Evolutionary conservation across 1,139 yeast species (phyloP), one percentile per base, ranked within the genome.

Genomic region (Hyphopichia pseudoburtonii): DNA sequence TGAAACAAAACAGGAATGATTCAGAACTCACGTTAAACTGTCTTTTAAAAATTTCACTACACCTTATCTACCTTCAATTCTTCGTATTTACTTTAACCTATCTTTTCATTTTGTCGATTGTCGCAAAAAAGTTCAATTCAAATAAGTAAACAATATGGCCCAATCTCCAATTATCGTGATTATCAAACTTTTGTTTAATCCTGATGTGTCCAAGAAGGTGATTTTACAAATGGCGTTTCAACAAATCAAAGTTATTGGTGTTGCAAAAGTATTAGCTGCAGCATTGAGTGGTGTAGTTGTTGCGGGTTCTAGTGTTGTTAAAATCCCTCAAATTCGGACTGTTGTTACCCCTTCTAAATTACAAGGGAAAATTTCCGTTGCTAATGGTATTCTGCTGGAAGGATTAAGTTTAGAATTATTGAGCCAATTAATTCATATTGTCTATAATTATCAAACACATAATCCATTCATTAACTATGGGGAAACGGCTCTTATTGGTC

Each of bases 261-360:
- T 60, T 34, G 66, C 67, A 37, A 64, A 60, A 38, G 57, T 70
- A 2, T 47, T 66, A 17, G 59, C 73, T 2, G 52, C 61, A 19
- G 45, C 65, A 15, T 56, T 70, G 30, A 66, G 75, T 8, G 57
- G 64, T 1, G 48, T 57, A 10, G 60, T 66, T 29, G 75, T 70
- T 16, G 74, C 66, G 2, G 67, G 52, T 2, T 66, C 74, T n/a
- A 61, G 71, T 28, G 51, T 70, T 12, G 64, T 70, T 39, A 63
- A 68, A 47, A 49, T 70, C 25, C 77, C 77, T 5, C 77, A 71
- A 44, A 70, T 71, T 39, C 49, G 48, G 33, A 70, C 70, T 50
- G 62, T 71, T 34, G 38, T 61, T 28, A 50, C 50, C 17, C 72
- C 70, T 3, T 45, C 48, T 22, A 35, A 53, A n/a, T 50, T 64